Conservation (phyloP, 371 early-diverging fungal species). For the Mortierella polycephala region DNA sequence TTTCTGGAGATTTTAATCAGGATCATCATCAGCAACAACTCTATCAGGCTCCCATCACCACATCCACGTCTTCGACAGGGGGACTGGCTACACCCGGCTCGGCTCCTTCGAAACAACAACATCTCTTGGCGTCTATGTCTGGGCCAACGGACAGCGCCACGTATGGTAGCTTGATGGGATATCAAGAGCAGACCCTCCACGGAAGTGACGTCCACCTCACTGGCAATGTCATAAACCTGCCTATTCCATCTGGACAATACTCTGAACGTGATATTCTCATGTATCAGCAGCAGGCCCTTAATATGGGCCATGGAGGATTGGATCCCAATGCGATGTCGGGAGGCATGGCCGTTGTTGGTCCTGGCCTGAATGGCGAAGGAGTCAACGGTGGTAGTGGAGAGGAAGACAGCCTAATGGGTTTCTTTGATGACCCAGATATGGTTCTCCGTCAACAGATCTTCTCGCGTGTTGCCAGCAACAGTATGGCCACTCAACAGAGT, state of each 20-base stretch:
- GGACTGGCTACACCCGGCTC: slow-evolving; percentile 14
- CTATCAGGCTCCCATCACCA: slow-evolving; percentile 3
- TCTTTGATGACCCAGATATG: slow-evolving; percentile 21
- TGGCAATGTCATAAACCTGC: slow-evolving; percentile 4
- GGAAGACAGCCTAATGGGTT: slow-evolving; percentile 14
- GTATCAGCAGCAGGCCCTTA: too few relatives aligned
- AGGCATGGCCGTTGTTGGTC: neutral
- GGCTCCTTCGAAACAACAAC: slow-evolving; percentile 13
- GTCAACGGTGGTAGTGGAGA: neutral
- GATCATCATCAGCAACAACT: slow-evolving; percentile 8
- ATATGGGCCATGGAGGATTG: neutral
- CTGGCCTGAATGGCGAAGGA: neutral
- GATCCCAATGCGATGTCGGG: neutral
- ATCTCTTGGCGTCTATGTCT: slow-evolving; percentile 5
- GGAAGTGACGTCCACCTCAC: neutral
- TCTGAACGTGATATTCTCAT: too few relatives aligned
- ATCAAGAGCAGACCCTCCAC: slow-evolving; percentile 7
- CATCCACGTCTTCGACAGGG: slow-evolving; percentile 3
- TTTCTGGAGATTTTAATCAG: slow-evolving; percentile 6
- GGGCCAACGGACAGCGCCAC: slow-evolving; percentile 3
- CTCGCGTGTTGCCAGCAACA: slow-evolving; percentile 29
- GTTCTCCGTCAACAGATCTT: slow-evolving; percentile 20
- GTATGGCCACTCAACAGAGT: slow-evolving; percentile 1
- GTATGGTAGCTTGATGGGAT: slow-evolving; percentile 8
- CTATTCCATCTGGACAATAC: neutral